Evolutionary conservation across 2,329 filamentous ascomycete genomes (phyloP), one percentile per base, ranked within the genome.

Genomic region (Tolypocladium album): DNA sequence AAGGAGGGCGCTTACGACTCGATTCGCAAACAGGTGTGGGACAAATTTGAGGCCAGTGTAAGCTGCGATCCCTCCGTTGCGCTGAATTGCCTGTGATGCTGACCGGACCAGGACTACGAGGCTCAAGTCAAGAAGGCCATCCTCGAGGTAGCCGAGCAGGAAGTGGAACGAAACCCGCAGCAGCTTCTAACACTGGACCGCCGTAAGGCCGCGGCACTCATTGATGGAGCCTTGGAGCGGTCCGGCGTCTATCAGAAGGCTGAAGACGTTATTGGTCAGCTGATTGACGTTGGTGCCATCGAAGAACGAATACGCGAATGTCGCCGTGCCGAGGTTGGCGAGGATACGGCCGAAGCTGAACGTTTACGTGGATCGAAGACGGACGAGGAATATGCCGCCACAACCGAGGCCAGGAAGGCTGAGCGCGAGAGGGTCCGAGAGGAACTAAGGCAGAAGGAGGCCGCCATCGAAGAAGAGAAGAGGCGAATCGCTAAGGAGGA

Each of bases 1-100:
- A 93, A 92, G 76, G 91, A 90, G 73, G 90, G 90, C 62, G 88
- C 88, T 60, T 94, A 92, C 69, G 90, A 94, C 73, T 78, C 82
- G 17, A 82, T 92, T 64, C 85, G 89, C 62, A 92, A 91, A 70
- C 82, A 89, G 67, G 81, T 90, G 13, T 91, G 89, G 82, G 84
- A 88, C 55, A 86, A 89, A 61, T 90, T 90, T 65, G 84, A 87
- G 68, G 81, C 83, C 38, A 87, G 85, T 65, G 88, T 90, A 80
- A 61, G 82, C 60, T 55, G 38, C 47, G 20, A 43, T 22, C 34
- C 22, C 31, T 27, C 5, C 27, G 5, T 34, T 53, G 22, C 34
- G 31, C 34, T 34, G n/a, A 17, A 15, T 2, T 5, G 31, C 22
- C 24, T 34, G n/a, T 20, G 8, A 40, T 59, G 38, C 55, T 59